Evolutionary conservation across 2,329 filamentous ascomycete species (phyloP), one percentile per base, ranked within the genome.

Genomic region (Sporothrix schenckii): DNA sequence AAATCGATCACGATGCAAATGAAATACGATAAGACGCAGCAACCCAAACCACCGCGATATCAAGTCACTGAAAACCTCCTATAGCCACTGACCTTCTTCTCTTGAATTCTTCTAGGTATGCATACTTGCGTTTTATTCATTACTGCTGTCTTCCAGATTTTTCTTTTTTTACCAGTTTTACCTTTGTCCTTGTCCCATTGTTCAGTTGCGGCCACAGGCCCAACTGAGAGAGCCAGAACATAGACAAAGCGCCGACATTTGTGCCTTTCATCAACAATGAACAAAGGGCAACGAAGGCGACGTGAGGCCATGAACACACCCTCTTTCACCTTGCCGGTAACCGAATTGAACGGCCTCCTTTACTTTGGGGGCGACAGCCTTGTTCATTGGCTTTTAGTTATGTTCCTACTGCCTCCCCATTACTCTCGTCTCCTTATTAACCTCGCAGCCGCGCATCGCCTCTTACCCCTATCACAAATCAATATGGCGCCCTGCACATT

Each of bases 1-100:
- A 14, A 41, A 60, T 41, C 47, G 47, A 66, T 52, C 14, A 66
- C 63, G 47, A 52, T 66, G 44, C 63, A 66, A 49, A 52, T 27
- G 47, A 66, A 61, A 60, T 1, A 30, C 60, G n/a, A 50, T 34
- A 52, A 16, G 21, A 50, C 39, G 19, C 61, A 34, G 27, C 61
- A 34, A 24, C 24, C 16, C 34, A 54, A 54, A 41, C 19, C 2
- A 39, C 9, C 16, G 16, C 0, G 5, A 39, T 41, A 30, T 21
- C 27, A n/a, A 39, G 6, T 13, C 30, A 41, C 13, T 30, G 30
- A 21, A 54, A 2, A 21, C 14, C 34, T 34, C 30, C 30, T 9
- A 34, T 1, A 34, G 34, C 34, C 4, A 34, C 34, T 34, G 34
- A 34, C 34, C 41, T 14, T 44, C 41, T 19, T n/a, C 49, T 50